These are phyloP conservation scores for Cercospora sesami DNA, from an alignment of 2,329 filamentous ascomycete genomes.

Conservation along the genomic window DNA sequence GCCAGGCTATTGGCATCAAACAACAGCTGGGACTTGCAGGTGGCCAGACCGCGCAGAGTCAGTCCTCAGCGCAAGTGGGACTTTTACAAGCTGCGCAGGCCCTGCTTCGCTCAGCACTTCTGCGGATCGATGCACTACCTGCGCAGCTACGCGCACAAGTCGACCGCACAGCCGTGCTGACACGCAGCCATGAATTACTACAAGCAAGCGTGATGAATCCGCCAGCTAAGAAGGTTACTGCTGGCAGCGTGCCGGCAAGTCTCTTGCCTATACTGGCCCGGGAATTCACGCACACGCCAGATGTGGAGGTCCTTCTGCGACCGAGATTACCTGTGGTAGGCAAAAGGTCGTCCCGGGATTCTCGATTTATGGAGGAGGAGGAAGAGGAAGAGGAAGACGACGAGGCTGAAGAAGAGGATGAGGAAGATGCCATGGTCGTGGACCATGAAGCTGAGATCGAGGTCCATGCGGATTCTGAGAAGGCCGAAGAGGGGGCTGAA, in stretches of 20 bases:
- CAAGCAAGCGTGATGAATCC: conserved; percentile 76
- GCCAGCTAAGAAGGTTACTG: conserved; percentile 58
- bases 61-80: conserved; percentile 42
- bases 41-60: conserved; percentile 14
- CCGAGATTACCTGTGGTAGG: conserved; percentile 49
- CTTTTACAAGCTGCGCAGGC: conserved; percentile 59
- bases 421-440: conserved; percentile 14
- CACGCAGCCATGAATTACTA: conserved; percentile 69
- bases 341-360: conserved; percentile 16
- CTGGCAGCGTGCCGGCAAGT: conserved; percentile 57
- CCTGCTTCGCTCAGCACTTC: conserved; percentile 61
- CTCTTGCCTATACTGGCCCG: conserved; percentile 77
- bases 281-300: conserved; percentile 61
- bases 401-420: conserved; percentile 18
- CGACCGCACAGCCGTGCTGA: conserved; percentile 77
- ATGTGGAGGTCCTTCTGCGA: conserved; percentile 69
- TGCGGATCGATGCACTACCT: conserved; percentile 66
- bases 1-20: conserved; percentile 21
- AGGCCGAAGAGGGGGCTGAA: background rate
- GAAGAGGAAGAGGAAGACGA: conserved; percentile 27
- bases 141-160: conserved; percentile 71
- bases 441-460: conserved; percentile 10
- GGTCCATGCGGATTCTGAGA: background rate
- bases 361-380: conserved; percentile 15
- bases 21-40: conserved; percentile 27